phyloP scores from a whole-genome alignment of 768 basidiomycete species.

The Boletus sp. region DNA sequence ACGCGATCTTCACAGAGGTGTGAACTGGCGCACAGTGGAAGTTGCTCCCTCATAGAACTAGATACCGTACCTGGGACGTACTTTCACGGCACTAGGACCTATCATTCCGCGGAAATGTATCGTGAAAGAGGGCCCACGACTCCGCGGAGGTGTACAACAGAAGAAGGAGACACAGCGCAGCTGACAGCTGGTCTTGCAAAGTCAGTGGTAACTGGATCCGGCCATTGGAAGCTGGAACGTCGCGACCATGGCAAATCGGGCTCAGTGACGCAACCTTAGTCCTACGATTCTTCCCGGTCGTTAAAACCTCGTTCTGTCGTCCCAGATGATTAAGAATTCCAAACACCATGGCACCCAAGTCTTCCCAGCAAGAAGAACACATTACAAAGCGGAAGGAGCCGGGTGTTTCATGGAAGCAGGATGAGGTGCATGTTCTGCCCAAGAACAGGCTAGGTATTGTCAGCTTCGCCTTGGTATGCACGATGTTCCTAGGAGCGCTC shows the following conservation, averaged over 20 bases:
- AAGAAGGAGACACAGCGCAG: neutral
- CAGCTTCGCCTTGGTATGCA: slow-evolving; percentile 24
- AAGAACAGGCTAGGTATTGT: slow-evolving; percentile 20
- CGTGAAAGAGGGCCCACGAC: no score
- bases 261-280: neutral
- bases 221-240: no score
- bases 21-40: neutral
- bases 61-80: neutral
- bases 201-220: neutral
- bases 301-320: neutral
- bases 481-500: slow-evolving; percentile 40
- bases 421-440: slow-evolving; percentile 53
- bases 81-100: neutral
- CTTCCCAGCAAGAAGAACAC: neutral
- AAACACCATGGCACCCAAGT: neutral
- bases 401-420: slow-evolving; percentile 48
- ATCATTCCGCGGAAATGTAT: neutral
- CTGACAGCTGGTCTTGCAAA: neutral
- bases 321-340: neutral
- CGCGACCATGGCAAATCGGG: neutral
- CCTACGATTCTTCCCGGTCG: neutral
- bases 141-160: neutral
- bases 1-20: neutral
- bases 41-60: neutral
- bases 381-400: slow-evolving; percentile 17